Conservation (phyloP, 768 basidiomycete species). For the Leccinum olivaceopallidum region DNA sequence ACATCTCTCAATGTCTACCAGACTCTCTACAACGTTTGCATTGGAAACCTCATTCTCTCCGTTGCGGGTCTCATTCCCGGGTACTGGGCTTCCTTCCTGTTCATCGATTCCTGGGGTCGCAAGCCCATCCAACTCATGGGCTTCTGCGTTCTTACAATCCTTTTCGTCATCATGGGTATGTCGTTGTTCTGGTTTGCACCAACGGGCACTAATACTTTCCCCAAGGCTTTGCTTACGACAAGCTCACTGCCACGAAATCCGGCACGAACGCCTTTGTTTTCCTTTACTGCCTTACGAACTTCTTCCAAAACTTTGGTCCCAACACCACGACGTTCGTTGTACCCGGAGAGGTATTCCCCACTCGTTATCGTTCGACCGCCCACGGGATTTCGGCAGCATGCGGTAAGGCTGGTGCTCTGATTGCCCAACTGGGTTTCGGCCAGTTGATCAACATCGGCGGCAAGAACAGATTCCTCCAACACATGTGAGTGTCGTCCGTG, state of each 20-base stretch:
- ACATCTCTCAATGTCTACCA: constrained; percentile 48
- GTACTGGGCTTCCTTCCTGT: constrained; percentile 55
- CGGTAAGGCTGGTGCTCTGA: constrained; percentile 82
- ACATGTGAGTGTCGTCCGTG: constrained; percentile 53
- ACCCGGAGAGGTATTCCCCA: constrained; percentile 85
- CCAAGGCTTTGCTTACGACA: constrained; percentile 67
- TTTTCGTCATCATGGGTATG: constrained; percentile 72
- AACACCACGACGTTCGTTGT: constrained; percentile 81
- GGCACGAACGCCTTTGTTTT: constrained; percentile 68
- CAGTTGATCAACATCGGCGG: constrained; percentile 71
- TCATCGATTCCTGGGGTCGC: constrained; percentile 80
- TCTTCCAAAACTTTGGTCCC: constrained; percentile 89
- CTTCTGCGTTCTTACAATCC: constrained; percentile 61
- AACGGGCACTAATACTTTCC: constrained; percentile 7
- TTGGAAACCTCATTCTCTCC: constrained; percentile 78
- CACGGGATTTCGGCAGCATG: constrained; percentile 84
- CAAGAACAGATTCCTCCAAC: constrained; percentile 55
- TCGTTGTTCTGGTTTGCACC: neutral
- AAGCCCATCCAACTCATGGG: constrained; percentile 83
- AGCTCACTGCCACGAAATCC: constrained; percentile 43
- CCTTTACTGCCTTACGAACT: constrained; percentile 84
- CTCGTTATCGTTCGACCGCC: constrained; percentile 82
- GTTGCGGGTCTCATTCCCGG: constrained; percentile 82
- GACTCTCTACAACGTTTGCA: constrained; percentile 60
- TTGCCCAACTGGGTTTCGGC: constrained; percentile 77